Evolutionary conservation across 805 yeast species (phyloP), one percentile per base, ranked within the genome.

Genomic region (Phaffomyces antillensis): DNA sequence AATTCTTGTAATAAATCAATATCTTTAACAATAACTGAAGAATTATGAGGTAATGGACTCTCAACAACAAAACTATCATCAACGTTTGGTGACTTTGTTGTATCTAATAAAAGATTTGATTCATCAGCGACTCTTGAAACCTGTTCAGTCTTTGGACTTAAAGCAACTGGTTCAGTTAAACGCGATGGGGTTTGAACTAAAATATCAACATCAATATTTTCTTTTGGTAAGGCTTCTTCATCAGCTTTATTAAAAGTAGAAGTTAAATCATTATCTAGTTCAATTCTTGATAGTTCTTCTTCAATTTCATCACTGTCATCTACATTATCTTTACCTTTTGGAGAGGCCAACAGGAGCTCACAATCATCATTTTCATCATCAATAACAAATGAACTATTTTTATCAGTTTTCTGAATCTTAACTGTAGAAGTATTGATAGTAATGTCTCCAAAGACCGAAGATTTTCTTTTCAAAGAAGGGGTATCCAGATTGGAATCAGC

Each of bases 71-170:
- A 50, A 24, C 49, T 49, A 37, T 50, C 56, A 40, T 57, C 59
- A n/a, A 45, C 9, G 7, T 41, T 41, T 34, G 59, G 55, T 4
- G 58, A 48, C 36, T 49, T 53, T 3, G 56, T 43, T 4, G 52
- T 43, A 35, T 55, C 59, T 5, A 56, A 39, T 10, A 45, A 23
- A 15, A 53, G 39, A 3, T 41, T 36, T 3, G 56, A 47, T 15
- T 53, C 55, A 37, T 57, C 52, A 23, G 45, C 42, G 18, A 53
- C 44, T 45, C 54, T 48, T 20, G 55, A 52, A 24, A 45, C 42
- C 40, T 64, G 67, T 36, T 61, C 67, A 20, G 61, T 57, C 7
- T 50, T 47, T 20, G 66, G 66, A 36, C 61, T 56, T 7, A 51
- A 44, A 4, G 67, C 62, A 24, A 54, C 54, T 5, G 67, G 57